Evolutionary conservation across 306 rosid genomes (phyloP).

Genomic region (Chamaecrista fasciculata): DNA sequence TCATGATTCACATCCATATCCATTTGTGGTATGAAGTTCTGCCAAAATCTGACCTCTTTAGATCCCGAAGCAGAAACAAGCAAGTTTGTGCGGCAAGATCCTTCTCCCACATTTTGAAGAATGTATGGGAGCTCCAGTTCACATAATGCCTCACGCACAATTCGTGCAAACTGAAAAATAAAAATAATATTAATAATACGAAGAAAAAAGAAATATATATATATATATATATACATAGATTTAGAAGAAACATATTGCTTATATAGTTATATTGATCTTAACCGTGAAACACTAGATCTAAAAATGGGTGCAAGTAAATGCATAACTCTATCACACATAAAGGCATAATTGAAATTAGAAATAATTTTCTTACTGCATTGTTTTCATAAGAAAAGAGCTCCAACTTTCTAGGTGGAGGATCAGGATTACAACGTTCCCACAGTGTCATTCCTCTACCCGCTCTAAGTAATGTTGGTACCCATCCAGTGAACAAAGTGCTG

Average conservation of each 20-base stretch:
- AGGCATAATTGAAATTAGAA: conserved; percentile 12
- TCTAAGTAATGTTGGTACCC: conserved; percentile 85
- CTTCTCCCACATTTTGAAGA: conserved; percentile 85
- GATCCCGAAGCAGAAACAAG: conserved; percentile 63
- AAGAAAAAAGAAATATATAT: too few relatives aligned
- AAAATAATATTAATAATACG: too few relatives aligned
- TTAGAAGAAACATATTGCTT: background rate
- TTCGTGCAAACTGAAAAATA: conserved; percentile 65
- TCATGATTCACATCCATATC: background rate
- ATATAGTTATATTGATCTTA: background rate
- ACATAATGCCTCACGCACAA: conserved; percentile 94
- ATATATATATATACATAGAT: background rate
- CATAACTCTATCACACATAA: background rate
- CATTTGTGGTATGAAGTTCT: conserved; percentile 8
- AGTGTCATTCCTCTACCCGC: conserved; percentile 93
- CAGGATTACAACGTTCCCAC: conserved; percentile 61
- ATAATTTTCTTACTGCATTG: conserved; percentile 53
- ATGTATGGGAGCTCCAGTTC: conserved; percentile 92
- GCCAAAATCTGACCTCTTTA: conserved; percentile 55
- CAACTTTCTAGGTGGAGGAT: conserved; percentile 63
- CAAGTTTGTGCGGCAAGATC: conserved; percentile 52
- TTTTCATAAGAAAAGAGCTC: conserved; percentile 91
- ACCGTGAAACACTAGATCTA: background rate
- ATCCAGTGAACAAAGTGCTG: conserved; percentile 87
- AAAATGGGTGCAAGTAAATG: background rate